These are phyloP conservation scores for Lineolata rhizophorae DNA, from an alignment of 495 filamentous ascomycete genomes.

Conservation along the genomic window DNA sequence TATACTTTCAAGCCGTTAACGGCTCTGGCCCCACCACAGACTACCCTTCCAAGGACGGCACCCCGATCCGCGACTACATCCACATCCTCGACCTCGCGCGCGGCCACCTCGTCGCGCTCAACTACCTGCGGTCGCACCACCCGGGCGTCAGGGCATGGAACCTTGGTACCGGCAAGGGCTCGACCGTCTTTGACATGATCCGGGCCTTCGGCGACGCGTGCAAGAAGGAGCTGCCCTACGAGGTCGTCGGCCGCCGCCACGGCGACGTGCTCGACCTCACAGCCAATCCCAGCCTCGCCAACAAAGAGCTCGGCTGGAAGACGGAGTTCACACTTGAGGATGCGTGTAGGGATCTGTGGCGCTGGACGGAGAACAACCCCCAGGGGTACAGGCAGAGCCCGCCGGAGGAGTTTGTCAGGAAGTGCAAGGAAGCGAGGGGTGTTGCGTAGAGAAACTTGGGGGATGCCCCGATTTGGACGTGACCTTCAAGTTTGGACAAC, in stretches of 20 bases:
- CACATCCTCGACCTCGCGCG: slow-evolving; percentile 79
- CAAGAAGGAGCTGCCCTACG: slow-evolving; percentile 64
- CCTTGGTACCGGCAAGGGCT: slow-evolving; percentile 82
- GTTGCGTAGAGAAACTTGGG: too few relatives aligned
- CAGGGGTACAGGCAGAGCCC: slow-evolving; percentile 82
- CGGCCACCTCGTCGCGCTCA: slow-evolving; percentile 77
- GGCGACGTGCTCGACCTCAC: slow-evolving; percentile 92
- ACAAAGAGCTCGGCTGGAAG: slow-evolving; percentile 79
- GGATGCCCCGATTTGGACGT: too few relatives aligned
- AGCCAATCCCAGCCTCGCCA: slow-evolving; percentile 70
- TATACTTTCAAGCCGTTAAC: too few relatives aligned
- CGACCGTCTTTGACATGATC: slow-evolving; percentile 95
- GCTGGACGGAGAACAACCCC: slow-evolving; percentile 88
- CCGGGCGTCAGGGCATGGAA: slow-evolving; percentile 95
- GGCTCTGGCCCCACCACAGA: slow-evolving; percentile 27
- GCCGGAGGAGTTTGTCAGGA: slow-evolving; percentile 65
- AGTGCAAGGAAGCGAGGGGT: too few relatives aligned
- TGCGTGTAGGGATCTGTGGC: slow-evolving; percentile 86
- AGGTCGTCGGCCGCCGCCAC: slow-evolving; percentile 59
- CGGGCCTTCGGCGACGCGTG: slow-evolving; percentile 76
- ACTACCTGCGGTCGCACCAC: slow-evolving; percentile 73
- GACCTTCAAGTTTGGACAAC: too few relatives aligned
- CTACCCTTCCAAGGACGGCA: slow-evolving; percentile 60
- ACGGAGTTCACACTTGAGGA: slow-evolving; percentile 76
- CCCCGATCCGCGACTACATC: slow-evolving; percentile 52